Percentiles rank a stretch among this genome's conserved stretches.
phyloP scores from a whole-genome alignment of 257 asterid genomes.

The Osmanthus fragrans region DNA sequence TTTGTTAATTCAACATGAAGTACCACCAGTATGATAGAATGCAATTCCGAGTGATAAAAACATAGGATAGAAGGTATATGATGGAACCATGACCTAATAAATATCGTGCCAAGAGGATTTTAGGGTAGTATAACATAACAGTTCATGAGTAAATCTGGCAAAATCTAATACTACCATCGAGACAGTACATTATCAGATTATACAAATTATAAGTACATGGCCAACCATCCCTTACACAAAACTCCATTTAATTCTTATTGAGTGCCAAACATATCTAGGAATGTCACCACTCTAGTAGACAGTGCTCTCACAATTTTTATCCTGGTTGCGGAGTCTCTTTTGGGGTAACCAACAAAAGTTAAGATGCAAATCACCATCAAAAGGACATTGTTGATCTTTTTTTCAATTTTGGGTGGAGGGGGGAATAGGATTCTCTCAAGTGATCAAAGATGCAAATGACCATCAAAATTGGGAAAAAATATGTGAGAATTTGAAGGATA shows the following conservation, averaged over 20 bases:
- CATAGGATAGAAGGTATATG: neutral
- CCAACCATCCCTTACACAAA: neutral
- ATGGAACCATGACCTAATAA: neutral
- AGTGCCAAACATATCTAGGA: neutral
- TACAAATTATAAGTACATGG: neutral
- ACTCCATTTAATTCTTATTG: neutral
- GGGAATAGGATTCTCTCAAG: neutral
- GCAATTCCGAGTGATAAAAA: neutral
- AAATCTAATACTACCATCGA: neutral
- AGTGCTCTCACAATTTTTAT: neutral
- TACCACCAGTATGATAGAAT: neutral
- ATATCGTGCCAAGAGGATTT: neutral
- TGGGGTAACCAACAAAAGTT: neutral
- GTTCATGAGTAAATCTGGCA: neutral
- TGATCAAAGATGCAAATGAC: neutral
- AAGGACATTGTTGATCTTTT: too few relatives aligned
- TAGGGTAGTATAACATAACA: neutral
- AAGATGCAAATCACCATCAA: too few relatives aligned
- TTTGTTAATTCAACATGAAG: neutral
- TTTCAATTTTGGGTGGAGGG: neutral
- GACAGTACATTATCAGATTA: neutral
- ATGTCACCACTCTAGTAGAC: neutral
- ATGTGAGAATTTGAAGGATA: neutral
- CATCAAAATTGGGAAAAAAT: neutral
- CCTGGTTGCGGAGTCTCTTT: neutral